Percentiles rank a stretch among this genome's conserved stretches.
phyloP scores from a whole-genome alignment of 2,329 filamentous ascomycete species.

The Clarireedia hainanense region DNA sequence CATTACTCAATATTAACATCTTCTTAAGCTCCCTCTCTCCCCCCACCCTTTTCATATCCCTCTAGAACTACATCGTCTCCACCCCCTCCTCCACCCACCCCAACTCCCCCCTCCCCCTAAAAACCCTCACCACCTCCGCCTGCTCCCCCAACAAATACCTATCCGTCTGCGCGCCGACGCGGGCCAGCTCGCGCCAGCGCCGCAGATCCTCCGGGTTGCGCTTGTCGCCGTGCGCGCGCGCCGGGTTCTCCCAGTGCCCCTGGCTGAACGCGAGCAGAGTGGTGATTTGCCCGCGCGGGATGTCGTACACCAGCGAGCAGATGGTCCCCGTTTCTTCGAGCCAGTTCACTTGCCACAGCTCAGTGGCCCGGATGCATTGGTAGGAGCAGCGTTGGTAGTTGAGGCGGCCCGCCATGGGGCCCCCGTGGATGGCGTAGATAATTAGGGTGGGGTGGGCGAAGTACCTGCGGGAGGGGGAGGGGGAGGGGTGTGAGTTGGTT shows the following conservation, averaged over 20 bases:
- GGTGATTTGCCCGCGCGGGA: conserved; percentile 31
- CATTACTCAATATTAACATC: too few species aligned
- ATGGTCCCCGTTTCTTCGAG: neutral
- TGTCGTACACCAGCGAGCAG: neutral
- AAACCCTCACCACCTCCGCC: conserved; percentile 41
- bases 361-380: neutral
- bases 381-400: neutral
- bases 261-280: conserved; percentile 45
- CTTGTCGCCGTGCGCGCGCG: conserved; percentile 48
- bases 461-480: neutral
- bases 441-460: neutral
- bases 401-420: neutral
- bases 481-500: neutral
- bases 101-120: conserved; percentile 41
- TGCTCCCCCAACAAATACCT: conserved; percentile 46
- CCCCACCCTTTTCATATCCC: neutral
- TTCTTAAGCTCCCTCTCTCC: too few species aligned
- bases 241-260: conserved; percentile 45
- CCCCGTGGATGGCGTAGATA: neutral
- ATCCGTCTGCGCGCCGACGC: conserved; percentile 42
- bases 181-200: conserved; percentile 42
- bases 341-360: neutral
- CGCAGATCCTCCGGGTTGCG: conserved; percentile 41
- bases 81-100: conserved; percentile 35
- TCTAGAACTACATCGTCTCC: conserved; percentile 13